Conservation (phyloP, 768 basidiomycete species). For the Suillus lakei region DNA sequence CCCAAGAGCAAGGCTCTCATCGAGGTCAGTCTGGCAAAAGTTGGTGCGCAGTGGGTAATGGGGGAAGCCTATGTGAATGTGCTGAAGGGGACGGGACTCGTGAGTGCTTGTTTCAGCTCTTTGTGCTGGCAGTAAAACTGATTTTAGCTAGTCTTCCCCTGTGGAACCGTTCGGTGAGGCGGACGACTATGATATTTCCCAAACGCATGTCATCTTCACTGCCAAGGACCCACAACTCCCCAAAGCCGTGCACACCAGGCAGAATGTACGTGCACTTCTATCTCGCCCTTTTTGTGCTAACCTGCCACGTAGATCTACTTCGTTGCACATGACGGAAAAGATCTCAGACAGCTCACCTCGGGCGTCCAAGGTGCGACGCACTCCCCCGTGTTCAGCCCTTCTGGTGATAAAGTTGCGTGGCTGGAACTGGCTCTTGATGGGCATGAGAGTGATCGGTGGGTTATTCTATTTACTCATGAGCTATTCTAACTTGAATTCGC, state of each 20-base stretch:
- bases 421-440: constrained; percentile 87
- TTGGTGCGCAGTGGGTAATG: constrained; percentile 55
- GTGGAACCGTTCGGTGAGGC: constrained; percentile 89
- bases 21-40: constrained; percentile 59
- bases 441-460: constrained; percentile 83
- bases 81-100: constrained; percentile 71
- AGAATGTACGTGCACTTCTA: constrained; percentile 58
- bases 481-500: constrained; percentile 3
- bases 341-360: constrained; percentile 74
- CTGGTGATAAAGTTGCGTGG: constrained; percentile 83
- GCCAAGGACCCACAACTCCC: constrained; percentile 82
- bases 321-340: constrained; percentile 57
- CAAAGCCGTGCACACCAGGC: constrained; percentile 86
- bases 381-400: constrained; percentile 67
- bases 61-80: constrained; percentile 59
- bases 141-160: constrained; percentile 57
- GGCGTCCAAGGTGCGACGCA: constrained; percentile 85
- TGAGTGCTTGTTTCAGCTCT: constrained; percentile 28
- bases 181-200: constrained; percentile 79
- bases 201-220: constrained; percentile 76
- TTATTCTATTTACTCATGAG: neutral
- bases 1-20: constrained; percentile 77
- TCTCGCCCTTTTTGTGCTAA: constrained; percentile 5
- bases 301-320: constrained; percentile 63
- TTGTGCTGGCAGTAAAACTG: neutral